These are phyloP conservation scores for Botrytis byssoidea DNA, from an alignment of 2,329 filamentous ascomycete species.

Conservation along the genomic window DNA sequence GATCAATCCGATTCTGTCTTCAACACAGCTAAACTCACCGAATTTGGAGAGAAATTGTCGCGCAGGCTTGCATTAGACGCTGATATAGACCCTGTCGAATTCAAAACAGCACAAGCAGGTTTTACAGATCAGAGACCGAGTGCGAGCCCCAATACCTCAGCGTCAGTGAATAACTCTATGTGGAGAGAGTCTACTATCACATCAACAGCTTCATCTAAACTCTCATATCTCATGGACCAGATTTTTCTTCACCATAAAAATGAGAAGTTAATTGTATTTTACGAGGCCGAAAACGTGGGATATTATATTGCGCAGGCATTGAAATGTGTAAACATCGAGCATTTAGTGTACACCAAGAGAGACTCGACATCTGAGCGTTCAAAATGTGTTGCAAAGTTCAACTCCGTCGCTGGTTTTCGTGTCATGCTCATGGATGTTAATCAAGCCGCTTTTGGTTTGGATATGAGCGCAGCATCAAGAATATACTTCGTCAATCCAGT, in stretches of 20 bases:
- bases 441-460: slow-evolving; percentile 83
- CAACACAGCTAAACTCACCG: background rate
- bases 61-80: background rate
- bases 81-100: background rate
- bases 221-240: slow-evolving; percentile 78
- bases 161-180: background rate
- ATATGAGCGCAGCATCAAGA: slow-evolving; percentile 77
- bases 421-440: slow-evolving; percentile 90
- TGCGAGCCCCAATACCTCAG: background rate
- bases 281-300: slow-evolving; percentile 82
- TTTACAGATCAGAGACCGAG: slow-evolving; percentile 13
- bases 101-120: slow-evolving; percentile 33
- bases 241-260: slow-evolving; percentile 64
- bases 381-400: slow-evolving; percentile 77
- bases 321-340: slow-evolving; percentile 64
- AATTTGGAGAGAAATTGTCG: background rate
- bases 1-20: background rate
- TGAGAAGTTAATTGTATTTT: slow-evolving; percentile 92
- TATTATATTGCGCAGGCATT: slow-evolving; percentile 82
- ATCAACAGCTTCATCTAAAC: slow-evolving; percentile 83
- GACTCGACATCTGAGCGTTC: slow-evolving; percentile 62
- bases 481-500: slow-evolving; percentile 90
- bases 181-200: slow-evolving; percentile 42
- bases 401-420: slow-evolving; percentile 45
- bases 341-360: slow-evolving; percentile 66